These are phyloP conservation scores for Chaetothyriales sp. DNA, from an alignment of 2,329 filamentous ascomycete genomes.

Conservation along the genomic window DNA sequence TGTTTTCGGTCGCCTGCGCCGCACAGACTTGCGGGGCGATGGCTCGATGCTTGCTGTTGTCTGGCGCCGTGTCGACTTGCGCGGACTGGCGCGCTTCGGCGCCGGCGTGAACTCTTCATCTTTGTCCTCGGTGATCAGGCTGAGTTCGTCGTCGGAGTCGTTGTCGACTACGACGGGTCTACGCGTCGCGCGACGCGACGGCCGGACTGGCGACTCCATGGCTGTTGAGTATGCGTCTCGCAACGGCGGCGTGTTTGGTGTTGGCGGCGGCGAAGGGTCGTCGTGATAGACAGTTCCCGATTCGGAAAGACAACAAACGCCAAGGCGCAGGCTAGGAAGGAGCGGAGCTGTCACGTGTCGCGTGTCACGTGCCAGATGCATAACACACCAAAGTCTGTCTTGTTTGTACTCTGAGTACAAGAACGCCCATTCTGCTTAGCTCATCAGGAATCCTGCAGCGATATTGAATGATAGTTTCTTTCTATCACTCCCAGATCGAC, in stretches of 20 bases:
- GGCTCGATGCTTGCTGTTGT: slow-evolving; percentile 36
- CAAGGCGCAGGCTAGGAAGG: neutral
- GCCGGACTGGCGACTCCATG: slow-evolving; percentile 32
- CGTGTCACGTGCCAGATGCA: too few relatives aligned
- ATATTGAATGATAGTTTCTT: too few relatives aligned
- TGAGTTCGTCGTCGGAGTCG: slow-evolving; percentile 56
- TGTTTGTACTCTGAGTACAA: too few relatives aligned
- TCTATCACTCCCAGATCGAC: too few relatives aligned
- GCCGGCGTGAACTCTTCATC: slow-evolving; percentile 74
- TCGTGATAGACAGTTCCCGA: neutral
- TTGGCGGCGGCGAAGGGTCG: neutral
- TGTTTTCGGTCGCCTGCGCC: slow-evolving; percentile 33
- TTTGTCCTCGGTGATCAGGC: slow-evolving; percentile 42
- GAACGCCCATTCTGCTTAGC: too few relatives aligned
- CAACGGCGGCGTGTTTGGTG: neutral
- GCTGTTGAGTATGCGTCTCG: neutral
- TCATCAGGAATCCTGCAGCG: too few relatives aligned
- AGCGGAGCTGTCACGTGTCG: too few relatives aligned
- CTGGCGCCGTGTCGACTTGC: slow-evolving; percentile 45
- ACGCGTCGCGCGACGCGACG: slow-evolving; percentile 50
- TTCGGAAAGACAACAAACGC: neutral
- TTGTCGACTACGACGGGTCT: slow-evolving; percentile 64
- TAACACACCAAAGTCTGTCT: neutral
- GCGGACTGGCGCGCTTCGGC: slow-evolving; percentile 41
- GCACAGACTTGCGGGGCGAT: slow-evolving; percentile 21